A percentile compares a stretch with the other conserved stretches of the same genome.
phyloP scores from a whole-genome alignment of 768 basidiomycete species.

The Leccinum incarnatum region DNA sequence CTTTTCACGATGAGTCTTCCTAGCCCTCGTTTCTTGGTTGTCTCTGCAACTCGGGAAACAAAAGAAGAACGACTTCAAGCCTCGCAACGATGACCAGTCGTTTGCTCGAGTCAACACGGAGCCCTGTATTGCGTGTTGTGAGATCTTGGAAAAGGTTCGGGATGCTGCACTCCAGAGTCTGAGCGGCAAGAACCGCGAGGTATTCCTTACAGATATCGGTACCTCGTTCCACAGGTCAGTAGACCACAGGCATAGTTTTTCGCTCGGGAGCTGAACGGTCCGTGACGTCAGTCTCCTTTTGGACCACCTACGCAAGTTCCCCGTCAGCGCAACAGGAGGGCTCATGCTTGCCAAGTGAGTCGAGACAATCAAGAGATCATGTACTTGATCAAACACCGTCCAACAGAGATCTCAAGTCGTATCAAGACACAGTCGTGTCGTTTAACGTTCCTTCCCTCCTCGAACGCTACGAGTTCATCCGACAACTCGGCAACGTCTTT shows the following conservation, averaged over 20 bases:
- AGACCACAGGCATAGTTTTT: not conserved
- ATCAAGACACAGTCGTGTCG: slow-evolving; percentile 85
- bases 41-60: slow-evolving; percentile 80
- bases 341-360: slow-evolving; percentile 96
- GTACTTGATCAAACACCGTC: not conserved
- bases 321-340: slow-evolving; percentile 94
- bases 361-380: not conserved
- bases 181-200: slow-evolving; percentile 90
- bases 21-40: slow-evolving; percentile 76
- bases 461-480: slow-evolving; percentile 97
- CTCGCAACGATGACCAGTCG: slow-evolving; percentile 91
- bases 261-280: slow-evolving; percentile 8
- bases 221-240: slow-evolving; percentile 86
- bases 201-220: slow-evolving; percentile 91
- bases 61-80: slow-evolving; percentile 96
- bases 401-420: slow-evolving; percentile 88
- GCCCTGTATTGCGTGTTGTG: slow-evolving; percentile 84
- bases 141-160: slow-evolving; percentile 76
- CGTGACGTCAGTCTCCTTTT: slow-evolving; percentile 64
- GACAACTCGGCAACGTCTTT: slow-evolving; percentile 96
- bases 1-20: not conserved
- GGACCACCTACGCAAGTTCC: slow-evolving; percentile 94
- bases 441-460: slow-evolving; percentile 81
- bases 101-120: slow-evolving; percentile 95
- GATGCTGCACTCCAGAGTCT: slow-evolving; percentile 73